Evolutionary conservation across 108 stramenopile genomes (phyloP), one percentile per base, ranked within the genome.

Genomic region (Conticribra weissflogii): DNA sequence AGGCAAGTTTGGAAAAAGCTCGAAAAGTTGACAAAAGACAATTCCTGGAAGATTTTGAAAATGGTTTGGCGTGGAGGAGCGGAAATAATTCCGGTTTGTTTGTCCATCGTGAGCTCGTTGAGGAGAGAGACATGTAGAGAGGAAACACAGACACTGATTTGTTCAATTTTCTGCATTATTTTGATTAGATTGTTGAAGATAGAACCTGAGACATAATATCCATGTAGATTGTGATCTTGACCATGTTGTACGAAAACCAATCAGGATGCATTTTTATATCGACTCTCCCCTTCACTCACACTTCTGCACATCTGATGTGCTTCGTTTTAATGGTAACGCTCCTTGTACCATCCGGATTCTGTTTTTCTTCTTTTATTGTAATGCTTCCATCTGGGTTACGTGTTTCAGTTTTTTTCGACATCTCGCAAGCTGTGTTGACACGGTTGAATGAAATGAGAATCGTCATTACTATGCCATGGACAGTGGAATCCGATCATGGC

Each of bases 21-120:
- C 59, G 61, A 28, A 52, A 23, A 27, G 66, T 74, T 36, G 79
- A 79, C 32, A 79, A 74, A 30, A 45, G 41, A 33, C 73, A 68
- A 45, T 62, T 79, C 27, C 60, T 79, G 16, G 67, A 79, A n/a
- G 54, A 66, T 36, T 63, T 79, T 34, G 60, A 76, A 34, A 63
- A 63, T 63, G 75, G 67, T 14, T 41, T 76, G 27, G 28, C 30
- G 1, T 45, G 36, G 69, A 70, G 36, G 16, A 53, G 49, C 50
- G 61, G 44, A 5, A 66, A 54, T 49, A 19, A 16, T 1, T 25
- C 51, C 3, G 74, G 73, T 0, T 23, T 76, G 32, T 68, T 76
- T 63, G 67, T 61, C 9, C 62, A 68, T 57, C 22, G 48, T 17
- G 54, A 47, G 56, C 60, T 58, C 57, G 60, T 63, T 9, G 33